Conservation (phyloP, 257 asterid species). For the Henckelia pumila region DNA sequence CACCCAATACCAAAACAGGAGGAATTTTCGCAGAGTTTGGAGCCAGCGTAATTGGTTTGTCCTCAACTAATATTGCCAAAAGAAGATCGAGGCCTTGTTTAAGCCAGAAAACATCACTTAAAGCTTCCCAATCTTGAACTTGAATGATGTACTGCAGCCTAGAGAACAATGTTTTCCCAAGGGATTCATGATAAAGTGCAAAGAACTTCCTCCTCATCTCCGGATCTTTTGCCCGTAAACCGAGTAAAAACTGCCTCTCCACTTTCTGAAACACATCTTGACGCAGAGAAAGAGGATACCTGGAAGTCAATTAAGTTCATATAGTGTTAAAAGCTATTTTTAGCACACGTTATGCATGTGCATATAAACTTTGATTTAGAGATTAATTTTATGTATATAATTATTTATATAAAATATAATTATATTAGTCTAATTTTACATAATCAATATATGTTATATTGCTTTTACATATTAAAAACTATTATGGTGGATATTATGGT, state of each 20-base stretch:
- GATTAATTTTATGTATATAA: too few relatives aligned
- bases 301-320: constrained; percentile 43
- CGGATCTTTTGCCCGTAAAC: constrained; percentile 93
- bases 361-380: too few relatives aligned
- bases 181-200: constrained; percentile 80
- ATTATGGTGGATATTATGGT: too few relatives aligned
- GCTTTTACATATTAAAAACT: too few relatives aligned
- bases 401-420: too few relatives aligned
- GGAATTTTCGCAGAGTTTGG: constrained; percentile 94
- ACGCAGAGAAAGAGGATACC: constrained; percentile 69
- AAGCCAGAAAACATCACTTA: constrained; percentile 98
- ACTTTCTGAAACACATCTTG: constrained; percentile 96
- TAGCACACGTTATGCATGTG: too few relatives aligned
- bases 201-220: constrained; percentile 77
- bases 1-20: constrained; percentile 58
- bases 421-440: too few relatives aligned
- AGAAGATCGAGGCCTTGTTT: constrained; percentile 99
- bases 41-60: constrained; percentile 89
- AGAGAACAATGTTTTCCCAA: constrained; percentile 79
- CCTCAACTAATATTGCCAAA: constrained; percentile 89
- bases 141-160: constrained; percentile 95
- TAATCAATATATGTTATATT: too few relatives aligned
- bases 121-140: constrained; percentile 95
- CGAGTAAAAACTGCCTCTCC: constrained; percentile 91
- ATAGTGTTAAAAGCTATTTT: neutral